Evolutionary conservation across 2,329 filamentous ascomycete genomes (phyloP), one percentile per base, ranked within the genome.

Genomic region (Thermothelomyces thermophilus): DNA sequence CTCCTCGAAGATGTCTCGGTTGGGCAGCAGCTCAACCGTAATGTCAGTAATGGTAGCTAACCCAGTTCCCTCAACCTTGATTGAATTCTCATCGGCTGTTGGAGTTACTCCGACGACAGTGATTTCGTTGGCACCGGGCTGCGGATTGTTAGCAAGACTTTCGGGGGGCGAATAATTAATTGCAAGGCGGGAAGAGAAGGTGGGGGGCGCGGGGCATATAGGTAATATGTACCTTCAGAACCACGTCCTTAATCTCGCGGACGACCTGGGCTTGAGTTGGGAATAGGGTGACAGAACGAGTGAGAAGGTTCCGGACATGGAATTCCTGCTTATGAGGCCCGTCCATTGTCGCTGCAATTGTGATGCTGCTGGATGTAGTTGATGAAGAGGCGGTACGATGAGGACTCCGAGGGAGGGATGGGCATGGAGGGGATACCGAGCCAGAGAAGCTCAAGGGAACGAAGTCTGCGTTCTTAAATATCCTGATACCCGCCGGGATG

Each of bases 271-370:
- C 83, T 54, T 76, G 70, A 2, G 70, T 70, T 0, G 82, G 82
- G 52, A 83, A 84, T 35, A 87, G 71, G 0, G 76, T 81, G 14
- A 87, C 81, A 0, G 75, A 76, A 43, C 77, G 76, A 30, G 83
- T 84, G 8, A 68, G 60, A 26, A 85, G 67, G 42, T 82, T 73
- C 37, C 75, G 73, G 53, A 85, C 64, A 28, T 72, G 71, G 62
- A 80, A 82, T 52, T 77, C 70, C 51, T 76, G 63, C 51, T 68
- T 68, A 55, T 72, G 63, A 47, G 63, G 46, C 31, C 60, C 52
- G 19, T 74, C 71, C 68, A 74, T 70, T 44, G 42, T 44, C 10
- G 2, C 37, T 26, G 7, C 31, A 24, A 35, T 17, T 6, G 30
- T 16, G 28, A 13, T 16, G 33, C 8, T 35, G 33, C 6, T 35